Evolutionary conservation across 2,329 filamentous ascomycete genomes (phyloP).

Genomic region (Diplocarpon rosae): DNA sequence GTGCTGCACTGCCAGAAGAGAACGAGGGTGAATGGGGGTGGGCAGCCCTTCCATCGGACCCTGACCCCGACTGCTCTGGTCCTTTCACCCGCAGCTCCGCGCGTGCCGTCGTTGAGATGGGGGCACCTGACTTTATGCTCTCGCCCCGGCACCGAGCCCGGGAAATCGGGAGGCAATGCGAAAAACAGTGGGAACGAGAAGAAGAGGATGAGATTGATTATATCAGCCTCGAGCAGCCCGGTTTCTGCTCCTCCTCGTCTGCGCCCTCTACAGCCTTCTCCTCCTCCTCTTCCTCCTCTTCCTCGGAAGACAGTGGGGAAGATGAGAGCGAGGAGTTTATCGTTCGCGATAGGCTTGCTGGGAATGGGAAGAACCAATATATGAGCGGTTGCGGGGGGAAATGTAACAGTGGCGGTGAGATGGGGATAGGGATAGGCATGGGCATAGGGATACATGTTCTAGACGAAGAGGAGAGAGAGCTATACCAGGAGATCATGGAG

Average conservation of each 20-base stretch:
- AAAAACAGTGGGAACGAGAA: no score
- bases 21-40: background rate
- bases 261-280: background rate
- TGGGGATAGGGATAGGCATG: background rate
- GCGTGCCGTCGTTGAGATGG: background rate
- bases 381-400: no score
- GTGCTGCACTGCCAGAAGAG: background rate
- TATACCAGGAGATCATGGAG: constrained; percentile 9
- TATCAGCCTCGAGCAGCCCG: background rate
- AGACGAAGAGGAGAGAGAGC: constrained; percentile 4
- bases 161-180: no score
- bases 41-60: background rate
- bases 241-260: background rate
- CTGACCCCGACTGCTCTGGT: background rate
- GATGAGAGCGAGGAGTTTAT: background rate
- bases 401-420: background rate
- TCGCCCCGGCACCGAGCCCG: no score
- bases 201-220: constrained; percentile 4
- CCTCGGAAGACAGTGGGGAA: background rate
- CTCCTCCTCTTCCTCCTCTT: constrained; percentile 1
- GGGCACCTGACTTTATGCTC: background rate
- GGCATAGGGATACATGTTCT: constrained; percentile 1
- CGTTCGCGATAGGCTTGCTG: background rate
- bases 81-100: constrained; percentile 1
- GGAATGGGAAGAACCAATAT: no score